These are phyloP conservation scores for Talaromyces sp. DNA, from an alignment of 2,329 filamentous ascomycete species.

Conservation along the genomic window DNA sequence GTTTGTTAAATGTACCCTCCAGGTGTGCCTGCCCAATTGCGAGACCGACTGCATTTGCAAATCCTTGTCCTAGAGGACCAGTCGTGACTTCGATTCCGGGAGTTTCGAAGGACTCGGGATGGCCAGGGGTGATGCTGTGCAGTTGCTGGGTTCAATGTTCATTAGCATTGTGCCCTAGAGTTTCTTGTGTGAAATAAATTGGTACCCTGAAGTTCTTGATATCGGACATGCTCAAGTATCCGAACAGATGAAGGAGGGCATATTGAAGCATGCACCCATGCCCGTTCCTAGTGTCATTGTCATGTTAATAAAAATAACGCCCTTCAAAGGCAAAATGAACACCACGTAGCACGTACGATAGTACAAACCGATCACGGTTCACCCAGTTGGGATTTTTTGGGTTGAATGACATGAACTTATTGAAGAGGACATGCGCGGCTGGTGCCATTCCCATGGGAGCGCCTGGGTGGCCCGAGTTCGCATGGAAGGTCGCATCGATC, in stretches of 20 bases:
- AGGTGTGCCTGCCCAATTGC: conserved; percentile 94
- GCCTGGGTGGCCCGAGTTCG: conserved; percentile 97
- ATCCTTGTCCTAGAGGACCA: conserved; percentile 93
- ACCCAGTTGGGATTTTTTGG: conserved; percentile 57
- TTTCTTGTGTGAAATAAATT: no score
- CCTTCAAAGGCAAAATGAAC: no score
- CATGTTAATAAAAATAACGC: no score
- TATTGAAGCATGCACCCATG: no score
- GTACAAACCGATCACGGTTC: conserved; percentile 97
- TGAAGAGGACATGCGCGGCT: conserved; percentile 92
- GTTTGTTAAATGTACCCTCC: conserved; percentile 91
- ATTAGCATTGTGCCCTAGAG: no score
- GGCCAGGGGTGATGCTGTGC: conserved; percentile 83
- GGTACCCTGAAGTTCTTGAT: no score
- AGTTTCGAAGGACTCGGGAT: conserved; percentile 94
- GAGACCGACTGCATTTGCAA: conserved; percentile 94
- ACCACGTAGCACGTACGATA: conserved; percentile 69
- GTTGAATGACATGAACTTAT: conserved; percentile 51
- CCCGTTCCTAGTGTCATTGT: no score
- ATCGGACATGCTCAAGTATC: no score
- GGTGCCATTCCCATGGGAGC: conserved; percentile 97
- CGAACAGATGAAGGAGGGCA: no score
- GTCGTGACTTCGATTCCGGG: conserved; percentile 97
- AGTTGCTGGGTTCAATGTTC: conserved; percentile 45
- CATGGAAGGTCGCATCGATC: conserved; percentile 94